A percentile compares a stretch with the other conserved stretches of the same genome.
Conservation (phyloP, 805 yeast genomes). For the Yamadazyma endophytica region DNA sequence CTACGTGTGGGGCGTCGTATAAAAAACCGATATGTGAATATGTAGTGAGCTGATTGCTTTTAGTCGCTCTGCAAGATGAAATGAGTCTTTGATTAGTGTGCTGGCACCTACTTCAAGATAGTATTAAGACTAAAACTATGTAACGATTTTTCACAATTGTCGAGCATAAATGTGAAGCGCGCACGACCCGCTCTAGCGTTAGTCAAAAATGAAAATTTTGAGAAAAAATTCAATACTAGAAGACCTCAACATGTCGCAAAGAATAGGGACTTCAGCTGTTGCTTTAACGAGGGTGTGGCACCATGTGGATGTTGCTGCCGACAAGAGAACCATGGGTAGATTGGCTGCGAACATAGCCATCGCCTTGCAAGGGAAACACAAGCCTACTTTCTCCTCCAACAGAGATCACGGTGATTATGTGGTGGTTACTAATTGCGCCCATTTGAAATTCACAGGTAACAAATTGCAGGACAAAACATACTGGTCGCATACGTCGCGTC, state of each 20-base stretch:
- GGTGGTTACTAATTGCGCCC: constrained; percentile 89
- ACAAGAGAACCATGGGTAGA: constrained; percentile 84
- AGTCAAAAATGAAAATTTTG: too few species aligned
- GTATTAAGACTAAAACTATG: too few species aligned
- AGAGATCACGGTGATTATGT: constrained; percentile 95
- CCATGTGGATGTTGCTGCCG: constrained; percentile 86
- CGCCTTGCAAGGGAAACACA: constrained; percentile 93
- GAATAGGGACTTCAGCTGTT: constrained; percentile 49
- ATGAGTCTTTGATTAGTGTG: too few species aligned
- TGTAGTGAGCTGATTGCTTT: too few species aligned
- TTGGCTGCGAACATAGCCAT: constrained; percentile 85
- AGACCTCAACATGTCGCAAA: constrained; percentile 37
- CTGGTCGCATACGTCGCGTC: constrained; percentile 85
- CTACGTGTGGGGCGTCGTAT: not conserved
- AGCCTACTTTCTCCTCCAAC: constrained; percentile 72
- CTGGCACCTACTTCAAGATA: too few species aligned
- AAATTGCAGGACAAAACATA: constrained; percentile 78
- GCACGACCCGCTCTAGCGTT: too few species aligned
- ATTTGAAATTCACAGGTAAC: constrained; percentile 78
- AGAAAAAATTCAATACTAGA: too few species aligned
- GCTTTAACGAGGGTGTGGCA: constrained; percentile 92
- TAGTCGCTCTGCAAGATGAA: too few species aligned
- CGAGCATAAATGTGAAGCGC: too few species aligned
- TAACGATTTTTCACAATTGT: too few species aligned
- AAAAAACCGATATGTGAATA: too few species aligned